A percentile compares a stretch with the other conserved stretches of the same genome.
phyloP scores from a whole-genome alignment of 768 basidiomycete species.

The Lentinula boryana region DNA sequence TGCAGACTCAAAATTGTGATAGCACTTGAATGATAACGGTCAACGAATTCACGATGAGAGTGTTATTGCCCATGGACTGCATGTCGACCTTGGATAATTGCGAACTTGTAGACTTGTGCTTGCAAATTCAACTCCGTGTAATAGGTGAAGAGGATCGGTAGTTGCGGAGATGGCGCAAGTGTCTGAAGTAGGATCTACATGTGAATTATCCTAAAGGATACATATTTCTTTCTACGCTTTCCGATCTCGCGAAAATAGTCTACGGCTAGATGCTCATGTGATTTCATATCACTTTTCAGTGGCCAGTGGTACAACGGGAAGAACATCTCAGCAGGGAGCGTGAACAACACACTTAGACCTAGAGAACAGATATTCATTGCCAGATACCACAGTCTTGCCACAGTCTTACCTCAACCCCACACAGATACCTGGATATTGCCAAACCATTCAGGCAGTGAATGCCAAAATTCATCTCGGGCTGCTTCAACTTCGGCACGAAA shows the following conservation, averaged over 20 bases:
- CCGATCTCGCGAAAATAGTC: not conserved
- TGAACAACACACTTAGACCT: not conserved
- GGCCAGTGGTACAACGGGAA: not conserved
- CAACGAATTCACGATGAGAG: not conserved
- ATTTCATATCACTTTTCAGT: not conserved
- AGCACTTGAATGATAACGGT: not conserved
- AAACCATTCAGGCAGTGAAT: conserved; percentile 60
- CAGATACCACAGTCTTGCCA: not conserved
- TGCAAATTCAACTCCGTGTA: not conserved
- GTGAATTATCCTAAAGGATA: not conserved
- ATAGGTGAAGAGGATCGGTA: not conserved
- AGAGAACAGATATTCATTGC: not conserved
- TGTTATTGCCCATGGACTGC: not conserved
- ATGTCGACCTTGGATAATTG: not conserved
- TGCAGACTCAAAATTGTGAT: not conserved
- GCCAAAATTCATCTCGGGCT: conserved; percentile 62
- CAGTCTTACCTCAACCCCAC: conserved; percentile 18
- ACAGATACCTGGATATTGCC: conserved; percentile 33
- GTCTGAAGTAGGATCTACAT: not conserved
- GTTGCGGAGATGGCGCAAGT: not conserved
- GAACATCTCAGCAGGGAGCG: conserved; percentile 2
- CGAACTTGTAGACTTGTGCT: not conserved
- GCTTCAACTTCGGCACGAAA: conserved; percentile 55
- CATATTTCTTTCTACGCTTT: not conserved
- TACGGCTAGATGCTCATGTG: not conserved